Conservation (phyloP, 108 stramenopile species). For the Parmales sp. region DNA sequence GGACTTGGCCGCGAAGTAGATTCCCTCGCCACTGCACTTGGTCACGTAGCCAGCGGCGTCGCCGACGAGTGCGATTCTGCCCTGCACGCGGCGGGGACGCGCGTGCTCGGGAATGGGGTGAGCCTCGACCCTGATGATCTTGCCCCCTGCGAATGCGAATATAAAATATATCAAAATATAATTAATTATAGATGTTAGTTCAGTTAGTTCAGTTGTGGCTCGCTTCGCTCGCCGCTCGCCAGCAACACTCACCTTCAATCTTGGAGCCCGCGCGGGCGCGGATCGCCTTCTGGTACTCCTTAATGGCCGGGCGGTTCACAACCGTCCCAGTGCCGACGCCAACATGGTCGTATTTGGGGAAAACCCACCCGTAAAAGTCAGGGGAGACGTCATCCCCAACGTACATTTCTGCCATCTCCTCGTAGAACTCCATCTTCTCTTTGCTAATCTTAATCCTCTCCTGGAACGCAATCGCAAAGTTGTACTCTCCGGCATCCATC, state of each 20-base stretch:
- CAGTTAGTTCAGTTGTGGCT: too few relatives aligned
- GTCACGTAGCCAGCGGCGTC: constrained; percentile 97
- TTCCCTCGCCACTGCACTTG: constrained; percentile 97
- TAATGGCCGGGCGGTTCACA: constrained; percentile 94
- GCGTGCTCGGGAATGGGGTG: constrained; percentile 98
- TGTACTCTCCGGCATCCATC: constrained; percentile 95
- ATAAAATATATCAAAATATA: too few relatives aligned
- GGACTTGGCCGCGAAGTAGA: constrained; percentile 95
- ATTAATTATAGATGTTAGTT: too few relatives aligned
- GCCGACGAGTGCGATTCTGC: constrained; percentile 86
- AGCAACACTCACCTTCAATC: constrained; percentile 86
- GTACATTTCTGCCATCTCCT: constrained; percentile 96
- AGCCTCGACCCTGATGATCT: constrained; percentile 98
- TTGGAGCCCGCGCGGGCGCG: constrained; percentile 92
- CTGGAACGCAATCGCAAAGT: constrained; percentile 98
- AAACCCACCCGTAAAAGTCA: constrained; percentile 98
- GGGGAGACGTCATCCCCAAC: constrained; percentile 97
- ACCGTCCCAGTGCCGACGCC: constrained; percentile 97
- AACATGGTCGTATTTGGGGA: constrained; percentile 98
- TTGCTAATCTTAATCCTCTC: constrained; percentile 96
- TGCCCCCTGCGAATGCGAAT: constrained; percentile 27
- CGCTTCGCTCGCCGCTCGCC: too few relatives aligned
- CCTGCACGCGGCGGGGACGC: constrained; percentile 87
- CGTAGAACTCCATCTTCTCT: constrained; percentile 94
- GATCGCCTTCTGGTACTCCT: constrained; percentile 98